Evolutionary conservation across 768 basidiomycete genomes (phyloP), one percentile per base, ranked within the genome.

Genomic region (Brasilioporus rufonigricans): DNA sequence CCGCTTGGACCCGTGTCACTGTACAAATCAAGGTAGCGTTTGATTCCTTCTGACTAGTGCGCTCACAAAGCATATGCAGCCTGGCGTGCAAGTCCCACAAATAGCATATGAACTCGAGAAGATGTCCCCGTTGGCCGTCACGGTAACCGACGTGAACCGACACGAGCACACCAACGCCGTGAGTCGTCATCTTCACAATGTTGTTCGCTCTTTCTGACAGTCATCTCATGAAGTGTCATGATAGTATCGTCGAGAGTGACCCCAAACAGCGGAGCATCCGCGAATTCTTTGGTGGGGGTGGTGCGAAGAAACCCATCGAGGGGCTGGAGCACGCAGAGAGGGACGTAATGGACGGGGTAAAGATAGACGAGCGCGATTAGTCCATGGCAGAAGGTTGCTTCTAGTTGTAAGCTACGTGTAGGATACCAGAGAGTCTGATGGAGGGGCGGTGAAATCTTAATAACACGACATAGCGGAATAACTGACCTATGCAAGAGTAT

Each of bases 221-320:
- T 52, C 74, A 72, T 66, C 48, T 41, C 48, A 57, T 81, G 80
- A 77, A 73, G 44, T 82, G 91, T 5, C 91, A 93, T 67, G 81
- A 78, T 55, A 89, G 89, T 3, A 90, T 92, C 1, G 86, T 91
- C 44, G 86, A 85, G 1, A 79, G 86, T 64, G 91, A 94, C 64
- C 82, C 84, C 29, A 82, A 81, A 55, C 91, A 95, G 66, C 77
- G 80, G 58, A 83, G 87, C 64, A 87, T 94, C 44, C 79, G 88
- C 21, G 76, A 79, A 3, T 93, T 91, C 75, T 89, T 93, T 60
- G 77, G 79, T 36, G 77, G 79, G 18, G 52, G 59, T 29, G 36
- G 52, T 3, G 41, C 41, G 26, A 59, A 62, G 52, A 33, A 55
- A 19, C 44, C 53, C 23, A 56, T 48, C 8, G 64, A 61, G 32